These are phyloP conservation scores for Colletotrichum endophyticum DNA, from an alignment of 2,329 filamentous ascomycete genomes.

Conservation along the genomic window DNA sequence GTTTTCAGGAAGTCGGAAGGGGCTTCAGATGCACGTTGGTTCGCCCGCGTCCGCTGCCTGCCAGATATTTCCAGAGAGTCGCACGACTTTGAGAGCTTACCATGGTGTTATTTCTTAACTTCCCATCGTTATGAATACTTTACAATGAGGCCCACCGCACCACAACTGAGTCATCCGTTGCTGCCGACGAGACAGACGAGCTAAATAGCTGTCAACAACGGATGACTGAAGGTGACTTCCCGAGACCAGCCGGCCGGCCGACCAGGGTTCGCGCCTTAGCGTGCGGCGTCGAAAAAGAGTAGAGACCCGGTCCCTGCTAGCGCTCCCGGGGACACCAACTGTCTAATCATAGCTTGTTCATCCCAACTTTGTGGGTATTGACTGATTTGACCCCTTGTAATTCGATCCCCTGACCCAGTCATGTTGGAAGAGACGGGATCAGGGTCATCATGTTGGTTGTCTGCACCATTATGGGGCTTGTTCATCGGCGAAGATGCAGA, in stretches of 20 bases:
- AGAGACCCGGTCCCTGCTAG: neutral
- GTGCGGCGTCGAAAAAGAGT: neutral
- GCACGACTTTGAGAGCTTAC: neutral
- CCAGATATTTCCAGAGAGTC: neutral
- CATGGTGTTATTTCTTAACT: rapidly evolving
- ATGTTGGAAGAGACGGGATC: neutral
- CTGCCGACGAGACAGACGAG: neutral
- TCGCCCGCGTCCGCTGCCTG: rapidly evolving
- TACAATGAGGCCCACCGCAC: neutral
- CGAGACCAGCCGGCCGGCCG: neutral
- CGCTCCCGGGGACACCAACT: neutral
- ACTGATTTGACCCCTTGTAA: neutral
- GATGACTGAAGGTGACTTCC: neutral
- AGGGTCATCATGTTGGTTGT: rapidly evolving
- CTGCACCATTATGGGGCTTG: neutral
- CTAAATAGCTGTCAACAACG: neutral
- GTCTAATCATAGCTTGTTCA: neutral
- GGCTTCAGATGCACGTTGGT: neutral
- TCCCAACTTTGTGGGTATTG: neutral
- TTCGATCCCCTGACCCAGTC: neutral
- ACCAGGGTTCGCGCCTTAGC: neutral
- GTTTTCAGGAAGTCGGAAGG: neutral
- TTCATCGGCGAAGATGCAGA: neutral
- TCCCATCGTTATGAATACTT: neutral
- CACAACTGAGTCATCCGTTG: neutral